Conservation (phyloP, 495 filamentous ascomycete genomes). For the Cudoniella acicularis region DNA sequence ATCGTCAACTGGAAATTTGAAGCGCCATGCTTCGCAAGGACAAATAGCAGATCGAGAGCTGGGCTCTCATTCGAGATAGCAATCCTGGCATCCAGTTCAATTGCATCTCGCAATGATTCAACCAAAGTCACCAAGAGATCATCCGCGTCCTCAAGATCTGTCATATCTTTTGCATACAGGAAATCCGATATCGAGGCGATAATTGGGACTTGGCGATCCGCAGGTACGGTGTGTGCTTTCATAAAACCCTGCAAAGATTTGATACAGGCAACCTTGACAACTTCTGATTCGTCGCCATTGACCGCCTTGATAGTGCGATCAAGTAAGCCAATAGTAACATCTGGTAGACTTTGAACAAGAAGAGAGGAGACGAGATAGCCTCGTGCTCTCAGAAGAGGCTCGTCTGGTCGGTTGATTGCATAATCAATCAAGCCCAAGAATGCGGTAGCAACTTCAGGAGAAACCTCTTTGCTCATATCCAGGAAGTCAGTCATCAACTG, state of each 20-base stretch:
- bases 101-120: slow-evolving; percentile 80
- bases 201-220: slow-evolving; percentile 65
- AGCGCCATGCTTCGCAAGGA: slow-evolving; percentile 80
- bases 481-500: slow-evolving; percentile 74
- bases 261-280: slow-evolving; percentile 89
- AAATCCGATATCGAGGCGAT: slow-evolving; percentile 74
- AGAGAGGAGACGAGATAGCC: slow-evolving; percentile 81
- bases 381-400: slow-evolving; percentile 70
- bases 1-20: slow-evolving; percentile 81
- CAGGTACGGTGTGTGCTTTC: slow-evolving; percentile 45
- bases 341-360: slow-evolving; percentile 56
- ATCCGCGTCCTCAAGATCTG: slow-evolving; percentile 78
- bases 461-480: slow-evolving; percentile 65
- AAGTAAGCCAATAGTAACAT: slow-evolving; percentile 55
- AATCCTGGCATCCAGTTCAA: slow-evolving; percentile 69
- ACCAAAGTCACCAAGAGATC: slow-evolving; percentile 87
- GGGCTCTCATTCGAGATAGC: slow-evolving; percentile 61
- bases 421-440: slow-evolving; percentile 77
- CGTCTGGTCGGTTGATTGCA: slow-evolving; percentile 60
- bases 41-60: slow-evolving; percentile 82
- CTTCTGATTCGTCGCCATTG: slow-evolving; percentile 67
- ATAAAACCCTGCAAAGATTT: slow-evolving; percentile 84
- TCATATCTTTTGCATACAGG: slow-evolving; percentile 71
- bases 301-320: slow-evolving; percentile 74
- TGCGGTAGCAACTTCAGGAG: slow-evolving; percentile 59